Base-by-base conservation (phyloP, 257 asterid genomes). In the Prunella vulgaris region DNA sequence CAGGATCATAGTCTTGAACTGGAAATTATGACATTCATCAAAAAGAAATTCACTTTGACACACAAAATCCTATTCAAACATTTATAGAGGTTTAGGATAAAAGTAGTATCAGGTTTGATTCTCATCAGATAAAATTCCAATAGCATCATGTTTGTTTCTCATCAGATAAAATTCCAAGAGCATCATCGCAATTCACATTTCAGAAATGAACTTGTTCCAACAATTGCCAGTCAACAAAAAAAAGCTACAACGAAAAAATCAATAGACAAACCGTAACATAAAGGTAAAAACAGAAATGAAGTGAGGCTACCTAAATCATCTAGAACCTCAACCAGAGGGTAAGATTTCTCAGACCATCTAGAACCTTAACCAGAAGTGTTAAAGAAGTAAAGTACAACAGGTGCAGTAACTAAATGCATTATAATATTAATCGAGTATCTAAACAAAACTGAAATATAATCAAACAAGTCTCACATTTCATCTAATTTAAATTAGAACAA, bases 301-400 rank as follows among this genome's bases (percentile, higher is more conserved):
- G 20, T 24, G 14, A 10, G 21, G 35, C 66, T 35, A 63, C 70
- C 75, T 15, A 60, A 32, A 33, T 60, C 53, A 12, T 4, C 68
- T 30, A 37, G 64, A 56, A 69, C 64, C 51, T 60, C 8, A 63
- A 69, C 58, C 69, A 22, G 54, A 17, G 40, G 69, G 42, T 44
- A 18, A 24, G 53, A 65, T 49, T 27, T 46, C 48, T 85, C 80
- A 90, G 49, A 86, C n/a, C n/a, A n/a, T n/a, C n/a, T n/a, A n/a
- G n/a, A n/a, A n/a, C n/a, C n/a, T n/a, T n/a, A n/a, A n/a, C n/a
- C n/a, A n/a, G n/a, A n/a, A n/a, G n/a, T n/a, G n/a, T n/a, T n/a
- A n/a, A n/a, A n/a, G n/a, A n/a, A n/a, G n/a, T n/a, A n/a, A n/a
- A n/a, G n/a, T n/a, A 49, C 20, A 56, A 25, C 12, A 21, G 30